Evolutionary conservation across 768 basidiomycete species (phyloP).

Genomic region (Boletus huronensis): DNA sequence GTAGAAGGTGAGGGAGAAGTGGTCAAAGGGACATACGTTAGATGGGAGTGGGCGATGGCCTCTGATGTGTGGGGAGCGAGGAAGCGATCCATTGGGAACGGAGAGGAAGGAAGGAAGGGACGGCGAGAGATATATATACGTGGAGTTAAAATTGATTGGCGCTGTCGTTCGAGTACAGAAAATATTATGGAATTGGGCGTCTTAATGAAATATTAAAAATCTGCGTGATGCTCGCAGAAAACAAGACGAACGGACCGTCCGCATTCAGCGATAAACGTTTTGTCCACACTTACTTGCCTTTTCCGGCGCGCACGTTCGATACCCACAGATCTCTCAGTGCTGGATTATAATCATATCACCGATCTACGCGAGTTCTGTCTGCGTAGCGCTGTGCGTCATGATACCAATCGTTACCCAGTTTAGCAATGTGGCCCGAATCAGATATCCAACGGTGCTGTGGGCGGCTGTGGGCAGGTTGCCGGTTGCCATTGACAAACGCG

Average conservation of each 20-base stretch:
- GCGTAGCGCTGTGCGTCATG: neutral
- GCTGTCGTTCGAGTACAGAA: neutral
- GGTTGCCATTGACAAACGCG: no score
- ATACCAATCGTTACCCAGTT: no score
- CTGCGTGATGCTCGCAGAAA: neutral
- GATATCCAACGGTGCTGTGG: no score
- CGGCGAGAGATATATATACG: conserved; percentile 4
- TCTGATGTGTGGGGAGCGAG: conserved; percentile 72
- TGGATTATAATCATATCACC: neutral
- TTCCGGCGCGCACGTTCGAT: conserved; percentile 28
- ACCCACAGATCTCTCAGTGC: neutral
- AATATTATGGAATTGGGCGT: conserved; percentile 1
- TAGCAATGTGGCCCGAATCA: no score
- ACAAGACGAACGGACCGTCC: neutral
- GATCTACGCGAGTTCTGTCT: no score
- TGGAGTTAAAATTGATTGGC: conserved; percentile 3
- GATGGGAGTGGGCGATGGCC: conserved; percentile 62
- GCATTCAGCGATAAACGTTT: conserved; percentile 18
- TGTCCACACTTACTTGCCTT: conserved; percentile 13
- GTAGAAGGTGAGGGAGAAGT: conserved; percentile 6
- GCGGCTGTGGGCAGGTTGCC: no score
- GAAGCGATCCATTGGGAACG: conserved; percentile 61
- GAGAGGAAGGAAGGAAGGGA: neutral
- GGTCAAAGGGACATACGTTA: conserved; percentile 48
- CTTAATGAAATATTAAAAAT: neutral